Evolutionary conservation across 768 basidiomycete species (phyloP).

Genomic region (Boletales sp.): DNA sequence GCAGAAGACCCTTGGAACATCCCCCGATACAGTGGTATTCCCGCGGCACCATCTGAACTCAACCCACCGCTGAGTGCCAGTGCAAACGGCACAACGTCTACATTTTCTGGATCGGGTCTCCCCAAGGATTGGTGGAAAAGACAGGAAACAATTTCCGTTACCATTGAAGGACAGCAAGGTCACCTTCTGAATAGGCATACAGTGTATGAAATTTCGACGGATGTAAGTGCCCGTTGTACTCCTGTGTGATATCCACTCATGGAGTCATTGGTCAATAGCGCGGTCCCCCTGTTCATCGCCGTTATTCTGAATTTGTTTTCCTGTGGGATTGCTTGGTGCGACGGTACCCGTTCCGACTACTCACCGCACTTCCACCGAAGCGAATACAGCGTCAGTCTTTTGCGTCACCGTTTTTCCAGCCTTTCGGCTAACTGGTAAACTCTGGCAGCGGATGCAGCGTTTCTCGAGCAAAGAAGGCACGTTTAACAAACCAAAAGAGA

Average conservation of each 20-base stretch:
- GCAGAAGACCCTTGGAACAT: slow-evolving; percentile 69
- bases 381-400: slow-evolving; percentile 74
- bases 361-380: slow-evolving; percentile 88
- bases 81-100: slow-evolving; percentile 50
- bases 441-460: slow-evolving; percentile 73
- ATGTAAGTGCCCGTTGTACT: slow-evolving; percentile 46
- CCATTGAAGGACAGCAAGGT: slow-evolving; percentile 82
- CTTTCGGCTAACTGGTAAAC: slow-evolving; percentile 4
- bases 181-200: slow-evolving; percentile 87
- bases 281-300: slow-evolving; percentile 66
- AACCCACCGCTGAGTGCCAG: slow-evolving; percentile 19
- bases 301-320: slow-evolving; percentile 93
- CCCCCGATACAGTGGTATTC: slow-evolving; percentile 28
- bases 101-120: slow-evolving; percentile 65
- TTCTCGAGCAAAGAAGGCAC: slow-evolving; percentile 86
- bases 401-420: not conserved
- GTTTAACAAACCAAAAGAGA: slow-evolving; percentile 8
- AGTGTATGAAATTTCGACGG: slow-evolving; percentile 77
- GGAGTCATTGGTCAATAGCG: slow-evolving; percentile 39
- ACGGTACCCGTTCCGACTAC: slow-evolving; percentile 91
- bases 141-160: slow-evolving; percentile 68
- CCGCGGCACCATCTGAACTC: slow-evolving; percentile 30
- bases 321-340: slow-evolving; percentile 82
- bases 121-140: slow-evolving; percentile 86
- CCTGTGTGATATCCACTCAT: slow-evolving; percentile 9